Conservation (phyloP, 2,329 filamentous ascomycete genomes). For the Stachybotrys chartarum region DNA sequence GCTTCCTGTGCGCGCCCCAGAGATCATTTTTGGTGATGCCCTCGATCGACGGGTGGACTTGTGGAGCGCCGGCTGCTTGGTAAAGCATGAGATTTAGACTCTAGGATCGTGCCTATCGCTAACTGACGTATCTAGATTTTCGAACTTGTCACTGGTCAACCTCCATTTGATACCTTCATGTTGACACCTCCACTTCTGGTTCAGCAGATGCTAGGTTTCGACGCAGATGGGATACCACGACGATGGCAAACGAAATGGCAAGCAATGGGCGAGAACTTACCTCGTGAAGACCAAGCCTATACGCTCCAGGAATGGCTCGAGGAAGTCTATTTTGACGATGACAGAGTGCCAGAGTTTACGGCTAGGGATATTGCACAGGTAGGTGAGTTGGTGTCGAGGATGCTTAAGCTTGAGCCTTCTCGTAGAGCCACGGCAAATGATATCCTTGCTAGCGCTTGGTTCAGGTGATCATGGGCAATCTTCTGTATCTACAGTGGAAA, state of each 20-base stretch:
- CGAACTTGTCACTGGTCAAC: slow-evolving; percentile 14
- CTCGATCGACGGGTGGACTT: slow-evolving; percentile 11
- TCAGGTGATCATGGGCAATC: no score
- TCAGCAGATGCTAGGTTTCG: slow-evolving; percentile 9
- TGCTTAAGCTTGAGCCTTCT: slow-evolving; percentile 13
- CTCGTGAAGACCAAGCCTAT: not conserved
- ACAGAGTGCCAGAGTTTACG: slow-evolving; percentile 4
- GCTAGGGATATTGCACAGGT: slow-evolving; percentile 1
- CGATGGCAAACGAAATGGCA: slow-evolving; percentile 9
- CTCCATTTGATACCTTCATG: slow-evolving; percentile 12
- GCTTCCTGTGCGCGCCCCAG: slow-evolving; percentile 10
- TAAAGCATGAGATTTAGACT: not conserved
- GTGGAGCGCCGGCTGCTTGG: slow-evolving; percentile 13
- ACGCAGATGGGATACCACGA: slow-evolving; percentile 6
- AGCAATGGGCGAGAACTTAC: slow-evolving; percentile 1
- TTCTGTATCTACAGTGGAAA: no score
- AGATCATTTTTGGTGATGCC: slow-evolving; percentile 11
- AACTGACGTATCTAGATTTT: slow-evolving; percentile 8
- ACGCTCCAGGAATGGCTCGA: slow-evolving; percentile 10
- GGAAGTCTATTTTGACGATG: slow-evolving; percentile 8
- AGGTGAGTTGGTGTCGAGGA: slow-evolving; percentile 1
- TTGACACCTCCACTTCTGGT: slow-evolving; percentile 6
- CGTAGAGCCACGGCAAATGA: slow-evolving; percentile 7
- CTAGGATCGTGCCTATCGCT: not conserved
- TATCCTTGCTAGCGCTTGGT: slow-evolving; percentile 6